These are phyloP conservation scores for Phylloboletellus chloephorus DNA, from an alignment of 1,284 basidiomycete genomes.

Conservation along the genomic window DNA sequence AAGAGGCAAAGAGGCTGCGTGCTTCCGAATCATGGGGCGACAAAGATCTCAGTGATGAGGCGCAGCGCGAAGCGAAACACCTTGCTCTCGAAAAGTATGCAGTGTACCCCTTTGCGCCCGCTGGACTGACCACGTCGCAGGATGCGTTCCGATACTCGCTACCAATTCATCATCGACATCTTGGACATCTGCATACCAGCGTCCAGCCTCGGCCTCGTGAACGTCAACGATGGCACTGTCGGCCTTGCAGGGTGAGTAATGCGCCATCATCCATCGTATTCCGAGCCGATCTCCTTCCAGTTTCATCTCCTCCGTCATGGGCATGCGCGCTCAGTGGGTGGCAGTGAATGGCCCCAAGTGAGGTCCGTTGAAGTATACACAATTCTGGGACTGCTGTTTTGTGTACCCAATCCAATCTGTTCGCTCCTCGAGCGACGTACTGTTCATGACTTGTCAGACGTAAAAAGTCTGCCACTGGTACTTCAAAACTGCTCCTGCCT, in stretches of 20 bases:
- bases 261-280: neutral
- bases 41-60: slow-evolving; percentile 64
- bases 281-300: slow-evolving; percentile 15
- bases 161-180: slow-evolving; percentile 77
- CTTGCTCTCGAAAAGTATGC: slow-evolving; percentile 54
- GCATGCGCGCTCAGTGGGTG: slow-evolving; percentile 27
- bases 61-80: slow-evolving; percentile 59
- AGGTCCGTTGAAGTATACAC: slow-evolving; percentile 1
- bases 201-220: slow-evolving; percentile 72
- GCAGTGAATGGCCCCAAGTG: slow-evolving; percentile 27
- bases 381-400: neutral
- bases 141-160: slow-evolving; percentile 57
- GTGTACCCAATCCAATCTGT: slow-evolving; percentile 8
- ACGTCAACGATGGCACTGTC: slow-evolving; percentile 81
- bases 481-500: neutral
- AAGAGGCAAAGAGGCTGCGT: slow-evolving; percentile 52
- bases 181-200: slow-evolving; percentile 90
- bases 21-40: slow-evolving; percentile 43
- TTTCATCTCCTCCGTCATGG: slow-evolving; percentile 30
- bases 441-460: too few species aligned
- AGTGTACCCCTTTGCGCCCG: neutral
- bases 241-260: slow-evolving; percentile 75
- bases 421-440: too few species aligned
- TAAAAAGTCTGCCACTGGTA: too few species aligned
- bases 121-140: slow-evolving; percentile 36